These are phyloP conservation scores for Boletus insuetus DNA, from an alignment of 768 basidiomycete genomes.

Conservation along the genomic window DNA sequence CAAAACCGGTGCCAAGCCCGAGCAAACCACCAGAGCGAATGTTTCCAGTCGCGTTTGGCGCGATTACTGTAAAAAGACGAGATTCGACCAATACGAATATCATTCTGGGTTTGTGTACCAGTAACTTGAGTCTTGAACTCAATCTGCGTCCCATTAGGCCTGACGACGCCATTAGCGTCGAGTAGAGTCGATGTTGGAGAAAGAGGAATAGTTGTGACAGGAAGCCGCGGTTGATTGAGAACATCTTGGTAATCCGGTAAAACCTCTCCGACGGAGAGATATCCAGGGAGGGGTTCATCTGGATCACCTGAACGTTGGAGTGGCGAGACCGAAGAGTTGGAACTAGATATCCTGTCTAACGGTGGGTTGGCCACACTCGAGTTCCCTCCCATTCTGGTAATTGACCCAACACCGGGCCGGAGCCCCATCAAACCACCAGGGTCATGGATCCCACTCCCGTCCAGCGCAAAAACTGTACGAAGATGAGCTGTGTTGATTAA, in stretches of 20 bases:
- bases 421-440: conserved; percentile 48
- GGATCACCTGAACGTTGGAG: conserved; percentile 61
- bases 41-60: conserved; percentile 5
- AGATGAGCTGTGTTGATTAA: conserved; percentile 1
- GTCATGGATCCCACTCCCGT: conserved; percentile 5
- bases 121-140: conserved; percentile 44
- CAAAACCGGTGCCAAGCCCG: conserved; percentile 62
- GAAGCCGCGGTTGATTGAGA: conserved; percentile 47
- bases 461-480: conserved; percentile 19
- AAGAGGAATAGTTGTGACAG: conserved; percentile 38
- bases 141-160: conserved; percentile 54
- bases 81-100: no score
- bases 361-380: conserved; percentile 47
- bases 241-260: conserved; percentile 49
- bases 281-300: conserved; percentile 50
- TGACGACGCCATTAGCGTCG: conserved; percentile 60
- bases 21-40: conserved; percentile 34
- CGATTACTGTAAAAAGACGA: conserved; percentile 22
- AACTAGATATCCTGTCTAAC: conserved; percentile 62
- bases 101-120: conserved; percentile 41
- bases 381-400: conserved; percentile 36
- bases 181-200: conserved; percentile 62
- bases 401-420: conserved; percentile 57
- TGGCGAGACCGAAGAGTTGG: conserved; percentile 55
- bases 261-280: conserved; percentile 61